Evolutionary conservation across 1,139 yeast species (phyloP).

Genomic region (Pneumocystis sp.): DNA sequence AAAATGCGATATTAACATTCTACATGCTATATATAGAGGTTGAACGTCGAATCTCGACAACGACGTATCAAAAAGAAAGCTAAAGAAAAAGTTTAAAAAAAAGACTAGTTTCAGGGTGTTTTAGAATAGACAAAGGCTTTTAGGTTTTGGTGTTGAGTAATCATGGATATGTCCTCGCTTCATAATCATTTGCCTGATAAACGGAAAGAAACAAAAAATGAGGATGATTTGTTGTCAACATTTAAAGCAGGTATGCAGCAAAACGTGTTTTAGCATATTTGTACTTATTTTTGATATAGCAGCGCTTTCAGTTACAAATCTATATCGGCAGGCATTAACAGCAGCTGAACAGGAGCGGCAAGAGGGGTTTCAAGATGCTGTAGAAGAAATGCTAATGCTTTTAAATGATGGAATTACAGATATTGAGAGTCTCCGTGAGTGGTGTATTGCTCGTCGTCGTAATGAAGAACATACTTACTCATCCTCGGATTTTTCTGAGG

Average conservation of each 20-base stretch:
- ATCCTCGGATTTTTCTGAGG: background rate
- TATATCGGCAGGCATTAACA: constrained; percentile 5
- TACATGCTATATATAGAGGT: too few species aligned
- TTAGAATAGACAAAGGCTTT: background rate
- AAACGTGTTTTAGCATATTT: background rate
- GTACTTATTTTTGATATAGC: constrained; percentile 7
- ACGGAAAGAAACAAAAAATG: background rate
- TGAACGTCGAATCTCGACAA: background rate
- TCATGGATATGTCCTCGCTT: background rate
- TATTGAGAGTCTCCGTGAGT: background rate
- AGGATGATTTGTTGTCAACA: background rate
- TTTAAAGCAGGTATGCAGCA: background rate
- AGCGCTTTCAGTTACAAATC: constrained; percentile 9
- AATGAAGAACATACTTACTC: background rate
- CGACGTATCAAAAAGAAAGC: background rate
- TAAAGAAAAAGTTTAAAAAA: background rate
- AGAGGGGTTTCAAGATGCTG: constrained; percentile 10
- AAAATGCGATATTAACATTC: background rate
- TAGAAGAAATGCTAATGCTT: constrained; percentile 15
- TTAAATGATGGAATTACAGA: background rate
- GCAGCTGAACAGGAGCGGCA: constrained; percentile 7
- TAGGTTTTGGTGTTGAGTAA: background rate
- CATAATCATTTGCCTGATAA: background rate
- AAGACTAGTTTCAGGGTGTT: background rate
- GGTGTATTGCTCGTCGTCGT: background rate